Conservation (phyloP, 208 protist species). For the Leishmania guyanensis region DNA sequence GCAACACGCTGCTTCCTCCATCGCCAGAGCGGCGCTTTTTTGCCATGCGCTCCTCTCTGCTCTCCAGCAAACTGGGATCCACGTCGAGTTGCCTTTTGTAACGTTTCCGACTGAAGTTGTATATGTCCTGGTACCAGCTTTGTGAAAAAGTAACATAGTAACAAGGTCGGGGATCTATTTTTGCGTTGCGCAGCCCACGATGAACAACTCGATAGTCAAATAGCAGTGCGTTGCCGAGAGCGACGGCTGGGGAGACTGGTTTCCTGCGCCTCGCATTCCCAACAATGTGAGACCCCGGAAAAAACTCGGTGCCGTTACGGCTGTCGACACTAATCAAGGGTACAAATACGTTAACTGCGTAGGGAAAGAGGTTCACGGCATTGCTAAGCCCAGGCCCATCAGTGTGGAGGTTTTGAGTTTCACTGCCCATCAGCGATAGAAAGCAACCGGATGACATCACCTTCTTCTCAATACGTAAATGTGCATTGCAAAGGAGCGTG, state of each 20-base stretch:
- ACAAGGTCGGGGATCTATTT: slow-evolving; percentile 43
- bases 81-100: slow-evolving; percentile 49
- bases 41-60: slow-evolving; percentile 27
- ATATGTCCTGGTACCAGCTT: slow-evolving; percentile 64
- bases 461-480: slow-evolving; percentile 28
- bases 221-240: slow-evolving; percentile 46
- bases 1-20: background rate
- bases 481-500: slow-evolving; percentile 23
- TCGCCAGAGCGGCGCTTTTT: background rate
- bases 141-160: slow-evolving; percentile 62
- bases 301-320: slow-evolving; percentile 67
- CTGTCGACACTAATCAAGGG: slow-evolving; percentile 57
- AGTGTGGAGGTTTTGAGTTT: slow-evolving; percentile 53
- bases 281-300: slow-evolving; percentile 43
- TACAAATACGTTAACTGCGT: slow-evolving; percentile 76
- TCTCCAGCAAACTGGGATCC: slow-evolving; percentile 13
- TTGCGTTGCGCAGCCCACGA: slow-evolving; percentile 50
- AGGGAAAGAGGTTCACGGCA: slow-evolving; percentile 56
- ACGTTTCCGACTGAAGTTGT: slow-evolving; percentile 56
- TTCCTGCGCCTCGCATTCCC: slow-evolving; percentile 6
- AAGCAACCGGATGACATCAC: slow-evolving; percentile 69
- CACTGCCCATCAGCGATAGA: slow-evolving; percentile 59
- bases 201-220: slow-evolving; percentile 77
- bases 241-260: slow-evolving; percentile 37
- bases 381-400: slow-evolving; percentile 56